phyloP scores from a whole-genome alignment of 805 yeast genomes.

The Wickerhamomyces silvicola region DNA sequence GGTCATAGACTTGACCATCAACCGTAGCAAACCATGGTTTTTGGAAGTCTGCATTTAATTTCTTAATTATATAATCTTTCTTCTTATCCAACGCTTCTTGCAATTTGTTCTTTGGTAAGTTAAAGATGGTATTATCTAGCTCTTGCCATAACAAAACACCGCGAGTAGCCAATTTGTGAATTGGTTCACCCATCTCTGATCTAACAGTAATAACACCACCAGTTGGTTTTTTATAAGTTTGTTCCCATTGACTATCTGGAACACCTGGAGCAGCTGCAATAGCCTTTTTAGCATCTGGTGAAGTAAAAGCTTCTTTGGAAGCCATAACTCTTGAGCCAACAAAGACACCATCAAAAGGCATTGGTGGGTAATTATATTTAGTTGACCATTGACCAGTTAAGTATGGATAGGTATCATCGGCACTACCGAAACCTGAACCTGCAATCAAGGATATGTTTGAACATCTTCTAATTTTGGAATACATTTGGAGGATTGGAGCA shows the following conservation, averaged over 20 bases:
- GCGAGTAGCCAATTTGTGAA: slow-evolving; percentile 96
- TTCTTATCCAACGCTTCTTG: slow-evolving; percentile 74
- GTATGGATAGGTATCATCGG: slow-evolving; percentile 95
- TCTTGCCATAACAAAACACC: slow-evolving; percentile 98
- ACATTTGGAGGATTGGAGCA: slow-evolving; percentile 94
- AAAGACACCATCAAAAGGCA: slow-evolving; percentile 98
- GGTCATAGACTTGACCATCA: slow-evolving; percentile 72
- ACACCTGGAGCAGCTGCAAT: slow-evolving; percentile 91
- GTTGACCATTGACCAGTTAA: slow-evolving; percentile 97
- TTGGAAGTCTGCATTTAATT: slow-evolving; percentile 90
- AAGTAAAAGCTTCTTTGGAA: slow-evolving; percentile 92
- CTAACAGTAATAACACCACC: slow-evolving; percentile 96
- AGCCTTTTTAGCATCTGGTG: slow-evolving; percentile 88
- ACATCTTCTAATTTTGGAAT: slow-evolving; percentile 87
- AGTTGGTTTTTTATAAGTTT: slow-evolving; percentile 87
- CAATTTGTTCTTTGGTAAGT: slow-evolving; percentile 82
- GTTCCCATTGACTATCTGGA: slow-evolving; percentile 84
- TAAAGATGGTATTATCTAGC: slow-evolving; percentile 88
- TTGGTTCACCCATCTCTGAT: slow-evolving; percentile 99
- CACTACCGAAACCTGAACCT: slow-evolving; percentile 98
- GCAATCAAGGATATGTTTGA: slow-evolving; percentile 86
- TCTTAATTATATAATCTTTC: slow-evolving; percentile 78
- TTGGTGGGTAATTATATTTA: slow-evolving; percentile 83
- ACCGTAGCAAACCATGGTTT: slow-evolving; percentile 94
- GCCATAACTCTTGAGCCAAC: slow-evolving; percentile 97